Conservation (phyloP, 305 asterid genomes). For the Fraxinus ornus region DNA sequence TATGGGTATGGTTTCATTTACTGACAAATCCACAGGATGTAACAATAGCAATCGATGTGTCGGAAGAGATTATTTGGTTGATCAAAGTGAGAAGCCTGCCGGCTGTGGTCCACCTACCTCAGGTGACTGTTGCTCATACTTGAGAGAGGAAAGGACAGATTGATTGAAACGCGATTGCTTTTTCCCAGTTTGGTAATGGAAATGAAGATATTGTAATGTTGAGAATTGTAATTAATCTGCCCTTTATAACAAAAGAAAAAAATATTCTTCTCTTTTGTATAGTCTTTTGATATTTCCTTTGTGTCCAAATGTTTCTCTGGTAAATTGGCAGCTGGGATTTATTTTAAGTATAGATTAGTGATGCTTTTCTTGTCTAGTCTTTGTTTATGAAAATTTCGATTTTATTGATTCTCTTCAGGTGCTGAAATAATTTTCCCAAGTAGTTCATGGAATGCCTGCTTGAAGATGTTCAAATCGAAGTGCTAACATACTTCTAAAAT, state of each 20-base stretch:
- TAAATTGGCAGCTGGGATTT: neutral
- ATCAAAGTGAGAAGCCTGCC: slow-evolving; percentile 45
- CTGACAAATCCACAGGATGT: slow-evolving; percentile 34
- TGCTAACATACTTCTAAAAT: neutral
- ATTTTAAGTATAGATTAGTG: neutral
- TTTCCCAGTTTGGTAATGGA: slow-evolving; percentile 26
- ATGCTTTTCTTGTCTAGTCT: neutral
- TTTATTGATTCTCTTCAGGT: neutral
- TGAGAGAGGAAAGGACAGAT: slow-evolving; percentile 30
- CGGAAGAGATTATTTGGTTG: slow-evolving; percentile 28
- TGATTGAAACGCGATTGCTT: slow-evolving; percentile 11
- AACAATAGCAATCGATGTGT: slow-evolving; percentile 11
- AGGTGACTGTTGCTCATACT: slow-evolving; percentile 18
- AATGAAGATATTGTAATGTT: slow-evolving; percentile 38
- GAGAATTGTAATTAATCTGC: slow-evolving; percentile 12
- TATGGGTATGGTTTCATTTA: slow-evolving; percentile 42
- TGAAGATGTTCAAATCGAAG: neutral
- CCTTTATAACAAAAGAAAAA: neutral
- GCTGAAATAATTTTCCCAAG: neutral
- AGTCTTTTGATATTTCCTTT: neutral
- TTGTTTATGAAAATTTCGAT: neutral
- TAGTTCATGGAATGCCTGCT: neutral
- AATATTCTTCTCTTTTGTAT: neutral
- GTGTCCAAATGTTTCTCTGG: neutral
- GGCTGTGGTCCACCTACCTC: slow-evolving; percentile 33